Evolutionary conservation across 495 filamentous ascomycete genomes (phyloP).

Genomic region (Penicillium longicatenatum): DNA sequence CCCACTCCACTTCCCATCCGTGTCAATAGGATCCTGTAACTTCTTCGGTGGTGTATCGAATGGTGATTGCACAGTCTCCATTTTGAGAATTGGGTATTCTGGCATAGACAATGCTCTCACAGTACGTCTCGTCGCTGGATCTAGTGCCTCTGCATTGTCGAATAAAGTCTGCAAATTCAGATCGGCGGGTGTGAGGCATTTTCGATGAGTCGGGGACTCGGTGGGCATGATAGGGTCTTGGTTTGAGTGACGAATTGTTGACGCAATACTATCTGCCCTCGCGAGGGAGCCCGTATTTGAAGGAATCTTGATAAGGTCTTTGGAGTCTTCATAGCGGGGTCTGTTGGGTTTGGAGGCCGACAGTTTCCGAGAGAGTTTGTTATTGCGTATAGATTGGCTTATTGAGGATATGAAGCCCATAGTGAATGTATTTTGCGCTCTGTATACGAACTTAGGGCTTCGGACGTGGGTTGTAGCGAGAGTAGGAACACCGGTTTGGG

Average conservation of each 20-base stretch:
- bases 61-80: constrained; percentile 21
- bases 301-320: constrained; percentile 26
- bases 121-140: constrained; percentile 8
- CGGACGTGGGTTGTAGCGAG: neutral
- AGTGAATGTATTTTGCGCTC: neutral
- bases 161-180: constrained; percentile 19
- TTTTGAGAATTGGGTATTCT: constrained; percentile 24
- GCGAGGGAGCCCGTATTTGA: constrained; percentile 18
- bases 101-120: constrained; percentile 12
- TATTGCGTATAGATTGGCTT: constrained; percentile 19
- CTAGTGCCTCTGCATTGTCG: constrained; percentile 17
- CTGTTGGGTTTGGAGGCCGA: constrained; percentile 19
- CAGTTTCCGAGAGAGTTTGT: constrained; percentile 19
- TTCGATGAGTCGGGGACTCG: constrained; percentile 16
- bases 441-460: neutral
- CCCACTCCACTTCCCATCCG: neutral
- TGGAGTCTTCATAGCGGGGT: constrained; percentile 23
- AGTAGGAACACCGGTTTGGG: neutral
- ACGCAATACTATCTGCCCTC: constrained; percentile 17
- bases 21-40: constrained; percentile 18
- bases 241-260: constrained; percentile 16
- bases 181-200: constrained; percentile 12
- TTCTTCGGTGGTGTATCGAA: constrained; percentile 13
- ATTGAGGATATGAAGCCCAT: constrained; percentile 31
- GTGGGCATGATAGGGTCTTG: constrained; percentile 15